phyloP scores from a whole-genome alignment of 805 yeast species.

The Cyberlindnera amylophila region DNA sequence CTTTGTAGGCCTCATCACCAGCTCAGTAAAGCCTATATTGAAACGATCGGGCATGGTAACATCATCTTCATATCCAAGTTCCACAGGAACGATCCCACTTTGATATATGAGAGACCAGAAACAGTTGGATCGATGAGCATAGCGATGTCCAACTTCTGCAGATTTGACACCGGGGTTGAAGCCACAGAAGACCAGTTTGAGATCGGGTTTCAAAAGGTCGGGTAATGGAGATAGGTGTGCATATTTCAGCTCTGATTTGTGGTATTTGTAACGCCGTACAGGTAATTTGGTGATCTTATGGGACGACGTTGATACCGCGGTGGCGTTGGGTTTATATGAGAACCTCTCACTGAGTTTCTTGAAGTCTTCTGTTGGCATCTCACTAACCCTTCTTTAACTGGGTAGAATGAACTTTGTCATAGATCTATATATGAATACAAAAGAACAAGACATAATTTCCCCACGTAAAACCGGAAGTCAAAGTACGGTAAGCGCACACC shows the following conservation, averaged over 20 bases:
- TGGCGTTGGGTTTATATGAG: constrained; percentile 2
- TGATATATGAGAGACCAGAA: constrained; percentile 66
- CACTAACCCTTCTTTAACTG: no score
- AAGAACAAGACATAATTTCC: no score
- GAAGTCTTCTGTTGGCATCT: neutral
- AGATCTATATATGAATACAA: no score
- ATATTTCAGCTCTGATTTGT: constrained; percentile 13
- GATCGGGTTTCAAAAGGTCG: constrained; percentile 18
- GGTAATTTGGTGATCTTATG: neutral
- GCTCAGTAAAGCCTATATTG: constrained; percentile 66
- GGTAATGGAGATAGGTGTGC: constrained; percentile 24
- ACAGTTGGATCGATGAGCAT: constrained; percentile 64
- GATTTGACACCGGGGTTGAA: constrained; percentile 70
- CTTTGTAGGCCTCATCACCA: constrained; percentile 60
- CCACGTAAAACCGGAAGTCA: no score
- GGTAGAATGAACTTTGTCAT: no score
- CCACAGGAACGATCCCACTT: constrained; percentile 38
- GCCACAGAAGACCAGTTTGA: constrained; percentile 57
- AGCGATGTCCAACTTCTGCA: constrained; percentile 59
- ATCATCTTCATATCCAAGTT: constrained; percentile 36
- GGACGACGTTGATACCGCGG: neutral
- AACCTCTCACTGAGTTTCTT: neutral
- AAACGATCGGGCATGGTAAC: constrained; percentile 35
- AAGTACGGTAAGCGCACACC: no score
- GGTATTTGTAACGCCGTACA: constrained; percentile 9